Percentiles rank a stretch among this genome's conserved stretches.
phyloP scores from a whole-genome alignment of 139 green algal genomes.

The Coccomyxa sp. region DNA sequence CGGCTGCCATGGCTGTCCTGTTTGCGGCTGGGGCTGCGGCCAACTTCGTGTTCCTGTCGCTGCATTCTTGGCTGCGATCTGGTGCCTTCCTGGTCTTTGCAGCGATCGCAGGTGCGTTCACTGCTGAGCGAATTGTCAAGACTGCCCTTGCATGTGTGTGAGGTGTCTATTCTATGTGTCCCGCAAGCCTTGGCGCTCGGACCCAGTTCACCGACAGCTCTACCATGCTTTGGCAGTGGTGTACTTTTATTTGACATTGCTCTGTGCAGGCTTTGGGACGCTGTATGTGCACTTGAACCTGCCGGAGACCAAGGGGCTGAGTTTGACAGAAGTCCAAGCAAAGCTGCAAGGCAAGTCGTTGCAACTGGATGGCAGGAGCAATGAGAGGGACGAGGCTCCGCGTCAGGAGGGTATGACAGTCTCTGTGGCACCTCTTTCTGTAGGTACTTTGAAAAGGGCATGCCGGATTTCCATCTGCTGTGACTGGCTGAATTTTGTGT shows the following conservation, averaged over 20 bases:
- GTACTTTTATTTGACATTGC: slow-evolving; percentile 30
- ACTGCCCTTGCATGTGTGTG: not conserved
- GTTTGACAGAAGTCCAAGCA: slow-evolving; percentile 56
- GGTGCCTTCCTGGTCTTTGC: slow-evolving; percentile 56
- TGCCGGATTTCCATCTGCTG: too few species aligned
- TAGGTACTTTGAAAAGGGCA: too few species aligned
- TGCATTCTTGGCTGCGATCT: slow-evolving; percentile 43
- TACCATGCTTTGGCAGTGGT: slow-evolving; percentile 11
- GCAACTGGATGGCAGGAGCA: too few species aligned
- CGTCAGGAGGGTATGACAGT: too few species aligned
- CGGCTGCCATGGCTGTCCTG: slow-evolving; percentile 52
- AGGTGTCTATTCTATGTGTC: not conserved
- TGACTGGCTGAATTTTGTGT: too few species aligned
- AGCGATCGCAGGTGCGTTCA: slow-evolving; percentile 20
- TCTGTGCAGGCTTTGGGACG: not conserved
- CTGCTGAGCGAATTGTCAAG: not conserved
- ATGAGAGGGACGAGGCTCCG: too few species aligned
- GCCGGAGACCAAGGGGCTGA: slow-evolving; percentile 68
- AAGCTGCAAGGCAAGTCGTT: not conserved
- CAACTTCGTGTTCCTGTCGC: slow-evolving; percentile 66
- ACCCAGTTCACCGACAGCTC: too few species aligned
- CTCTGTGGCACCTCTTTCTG: too few species aligned
- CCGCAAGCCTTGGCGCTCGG: not conserved
- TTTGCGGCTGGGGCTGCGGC: slow-evolving; percentile 58
- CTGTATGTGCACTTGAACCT: slow-evolving; percentile 19